These are phyloP conservation scores for Raffaelea ambrosiae DNA, from an alignment of 2,329 filamentous ascomycete species.

Conservation along the genomic window DNA sequence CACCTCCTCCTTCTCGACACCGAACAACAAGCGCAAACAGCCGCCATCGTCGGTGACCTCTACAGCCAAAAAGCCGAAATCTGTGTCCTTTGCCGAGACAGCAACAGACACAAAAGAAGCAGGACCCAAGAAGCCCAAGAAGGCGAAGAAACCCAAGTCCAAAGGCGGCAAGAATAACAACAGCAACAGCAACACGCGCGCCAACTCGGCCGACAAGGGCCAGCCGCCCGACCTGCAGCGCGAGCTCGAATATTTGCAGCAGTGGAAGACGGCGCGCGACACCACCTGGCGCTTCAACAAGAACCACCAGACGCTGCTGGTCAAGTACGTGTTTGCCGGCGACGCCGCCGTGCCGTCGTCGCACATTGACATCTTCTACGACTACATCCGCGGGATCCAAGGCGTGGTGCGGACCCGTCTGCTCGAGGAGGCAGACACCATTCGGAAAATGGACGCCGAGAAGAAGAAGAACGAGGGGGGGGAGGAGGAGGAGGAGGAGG, in stretches of 20 bases:
- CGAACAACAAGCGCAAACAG: slow-evolving; percentile 14
- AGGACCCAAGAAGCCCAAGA: slow-evolving; percentile 19
- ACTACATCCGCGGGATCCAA: slow-evolving; percentile 73
- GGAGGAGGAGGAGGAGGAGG: slow-evolving; percentile 29
- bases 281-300: slow-evolving; percentile 93
- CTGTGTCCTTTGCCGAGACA: slow-evolving; percentile 37
- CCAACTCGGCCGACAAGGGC: slow-evolving; percentile 23
- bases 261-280: slow-evolving; percentile 59
- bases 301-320: slow-evolving; percentile 74
- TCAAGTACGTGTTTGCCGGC: slow-evolving; percentile 72
- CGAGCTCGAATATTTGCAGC: slow-evolving; percentile 66
- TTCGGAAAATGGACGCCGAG: slow-evolving; percentile 46
- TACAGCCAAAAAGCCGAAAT: slow-evolving; percentile 29
- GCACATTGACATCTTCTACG: slow-evolving; percentile 61
- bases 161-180: slow-evolving; percentile 20
- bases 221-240: slow-evolving; percentile 40
- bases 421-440: slow-evolving; percentile 54
- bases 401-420: slow-evolving; percentile 65
- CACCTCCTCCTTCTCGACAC: slow-evolving; percentile 6
- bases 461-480: slow-evolving; percentile 35
- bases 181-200: neutral
- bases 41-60: slow-evolving; percentile 10
- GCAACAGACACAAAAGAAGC: slow-evolving; percentile 11
- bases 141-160: slow-evolving; percentile 25
- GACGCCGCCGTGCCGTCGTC: slow-evolving; percentile 59